phyloP scores from a whole-genome alignment of 768 basidiomycete genomes.

The Rhodotorula toruloides region DNA sequence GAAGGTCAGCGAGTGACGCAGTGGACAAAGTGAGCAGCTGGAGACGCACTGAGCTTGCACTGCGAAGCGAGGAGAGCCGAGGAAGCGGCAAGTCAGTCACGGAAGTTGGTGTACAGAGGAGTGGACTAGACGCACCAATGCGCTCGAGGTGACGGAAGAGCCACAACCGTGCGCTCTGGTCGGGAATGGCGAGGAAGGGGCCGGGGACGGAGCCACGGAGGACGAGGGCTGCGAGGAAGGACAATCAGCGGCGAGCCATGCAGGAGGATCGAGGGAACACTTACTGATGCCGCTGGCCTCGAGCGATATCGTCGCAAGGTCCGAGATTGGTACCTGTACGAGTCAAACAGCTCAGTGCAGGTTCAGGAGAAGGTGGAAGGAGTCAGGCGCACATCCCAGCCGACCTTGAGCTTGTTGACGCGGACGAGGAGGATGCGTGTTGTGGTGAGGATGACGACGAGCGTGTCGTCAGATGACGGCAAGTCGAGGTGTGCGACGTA shows the following conservation, averaged over 20 bases:
- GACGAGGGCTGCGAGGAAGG: conserved; percentile 54
- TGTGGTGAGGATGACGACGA: conserved; percentile 59
- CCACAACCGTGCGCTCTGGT: conserved; percentile 39
- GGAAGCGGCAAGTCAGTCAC: neutral
- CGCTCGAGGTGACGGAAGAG: conserved; percentile 39
- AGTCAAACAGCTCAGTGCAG: neutral
- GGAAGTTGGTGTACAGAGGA: too few relatives aligned
- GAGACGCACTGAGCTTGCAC: too few relatives aligned
- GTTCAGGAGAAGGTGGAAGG: neutral
- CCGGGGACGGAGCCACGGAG: conserved; percentile 57
- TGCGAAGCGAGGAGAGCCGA: neutral
- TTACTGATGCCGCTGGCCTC: conserved; percentile 75
- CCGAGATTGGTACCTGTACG: conserved; percentile 57
- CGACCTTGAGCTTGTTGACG: conserved; percentile 73
- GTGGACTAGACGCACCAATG: too few relatives aligned
- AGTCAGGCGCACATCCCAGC: conserved; percentile 67
- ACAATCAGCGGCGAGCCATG: too few relatives aligned
- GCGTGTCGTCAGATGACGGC: conserved; percentile 35
- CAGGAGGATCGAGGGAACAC: too few relatives aligned
- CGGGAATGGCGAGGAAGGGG: conserved; percentile 50
- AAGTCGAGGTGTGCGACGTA: conserved; percentile 72
- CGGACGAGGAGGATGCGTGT: conserved; percentile 74
- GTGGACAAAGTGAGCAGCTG: too few relatives aligned
- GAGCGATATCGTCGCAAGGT: conserved; percentile 78
- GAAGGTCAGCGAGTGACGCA: too few relatives aligned